phyloP scores from a whole-genome alignment of 2,329 filamentous ascomycete species.

The Lachnellula arida region DNA sequence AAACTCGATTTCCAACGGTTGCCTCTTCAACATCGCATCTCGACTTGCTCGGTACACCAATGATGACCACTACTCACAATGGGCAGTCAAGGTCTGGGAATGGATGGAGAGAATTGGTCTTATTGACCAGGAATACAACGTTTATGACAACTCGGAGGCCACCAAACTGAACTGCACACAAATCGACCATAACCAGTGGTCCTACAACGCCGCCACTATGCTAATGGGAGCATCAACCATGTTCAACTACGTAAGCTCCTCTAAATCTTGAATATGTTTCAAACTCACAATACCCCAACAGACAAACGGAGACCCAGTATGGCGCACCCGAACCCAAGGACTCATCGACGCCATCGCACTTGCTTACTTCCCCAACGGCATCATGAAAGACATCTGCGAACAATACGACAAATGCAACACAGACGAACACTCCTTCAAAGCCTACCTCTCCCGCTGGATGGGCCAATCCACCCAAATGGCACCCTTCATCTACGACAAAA shows the following conservation, averaged over 20 bases:
- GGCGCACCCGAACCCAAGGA: slow-evolving; percentile 54
- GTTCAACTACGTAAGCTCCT: slow-evolving; percentile 53
- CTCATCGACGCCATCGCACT: slow-evolving; percentile 48
- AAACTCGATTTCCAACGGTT: slow-evolving; percentile 56
- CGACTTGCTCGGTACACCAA: slow-evolving; percentile 70
- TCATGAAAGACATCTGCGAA: slow-evolving; percentile 66
- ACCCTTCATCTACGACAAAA: slow-evolving; percentile 49
- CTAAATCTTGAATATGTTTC: neutral
- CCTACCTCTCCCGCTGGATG: slow-evolving; percentile 58
- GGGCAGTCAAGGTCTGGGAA: slow-evolving; percentile 68
- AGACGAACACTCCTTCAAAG: slow-evolving; percentile 62
- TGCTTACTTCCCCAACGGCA: slow-evolving; percentile 50
- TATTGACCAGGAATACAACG: slow-evolving; percentile 52
- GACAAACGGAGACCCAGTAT: slow-evolving; percentile 43
- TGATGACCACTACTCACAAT: slow-evolving; percentile 68
- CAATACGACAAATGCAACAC: slow-evolving; percentile 53
- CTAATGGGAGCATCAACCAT: slow-evolving; percentile 62
- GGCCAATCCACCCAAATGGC: slow-evolving; percentile 60
- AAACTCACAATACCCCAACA: slow-evolving; percentile 1
- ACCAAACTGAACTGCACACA: slow-evolving; percentile 51
- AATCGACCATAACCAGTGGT: slow-evolving; percentile 59
- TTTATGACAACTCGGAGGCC: slow-evolving; percentile 57
- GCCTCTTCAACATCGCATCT: slow-evolving; percentile 56
- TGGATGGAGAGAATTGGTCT: slow-evolving; percentile 57
- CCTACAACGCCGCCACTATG: slow-evolving; percentile 64